phyloP scores from a whole-genome alignment of 139 green algal genomes.

The Pleodorina starrii region DNA sequence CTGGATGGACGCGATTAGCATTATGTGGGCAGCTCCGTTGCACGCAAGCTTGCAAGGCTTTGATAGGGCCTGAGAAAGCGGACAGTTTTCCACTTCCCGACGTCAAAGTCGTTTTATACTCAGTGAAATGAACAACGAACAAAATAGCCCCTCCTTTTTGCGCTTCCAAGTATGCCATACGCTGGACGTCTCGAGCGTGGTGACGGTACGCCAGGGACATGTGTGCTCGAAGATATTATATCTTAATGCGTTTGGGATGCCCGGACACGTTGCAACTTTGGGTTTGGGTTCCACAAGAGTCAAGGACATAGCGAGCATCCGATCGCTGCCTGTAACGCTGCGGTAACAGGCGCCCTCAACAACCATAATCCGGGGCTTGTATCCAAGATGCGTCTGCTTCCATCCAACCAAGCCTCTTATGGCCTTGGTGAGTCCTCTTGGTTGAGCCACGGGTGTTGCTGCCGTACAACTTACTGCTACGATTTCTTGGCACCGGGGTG shows the following conservation, averaged over 20 bases:
- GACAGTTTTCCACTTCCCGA: neutral
- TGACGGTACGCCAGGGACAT: constrained; percentile 4
- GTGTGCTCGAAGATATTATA: too few species aligned
- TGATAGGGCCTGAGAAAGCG: neutral
- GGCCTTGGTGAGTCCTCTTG: constrained; percentile 53
- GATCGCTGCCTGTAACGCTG: neutral
- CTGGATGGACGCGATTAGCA: neutral
- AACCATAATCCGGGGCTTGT: constrained; percentile 48
- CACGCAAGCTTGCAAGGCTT: neutral
- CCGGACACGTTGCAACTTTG: too few species aligned
- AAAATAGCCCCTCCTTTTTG: neutral
- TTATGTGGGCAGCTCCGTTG: neutral
- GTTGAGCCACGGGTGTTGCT: neutral
- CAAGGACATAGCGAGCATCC: neutral
- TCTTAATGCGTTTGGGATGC: too few species aligned
- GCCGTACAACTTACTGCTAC: constrained; percentile 2
- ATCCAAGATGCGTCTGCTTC: constrained; percentile 56
- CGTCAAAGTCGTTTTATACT: neutral
- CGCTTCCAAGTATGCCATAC: neutral
- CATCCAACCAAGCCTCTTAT: constrained; percentile 58
- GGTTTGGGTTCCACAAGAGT: too few species aligned
- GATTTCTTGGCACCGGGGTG: too few species aligned
- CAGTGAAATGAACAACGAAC: neutral
- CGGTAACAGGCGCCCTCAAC: constrained; percentile 18
- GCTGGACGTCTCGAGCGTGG: constrained; percentile 4